Base-by-base conservation (phyloP, 352 stramenopile genomes). In the Pythium brachiatum region DNA sequence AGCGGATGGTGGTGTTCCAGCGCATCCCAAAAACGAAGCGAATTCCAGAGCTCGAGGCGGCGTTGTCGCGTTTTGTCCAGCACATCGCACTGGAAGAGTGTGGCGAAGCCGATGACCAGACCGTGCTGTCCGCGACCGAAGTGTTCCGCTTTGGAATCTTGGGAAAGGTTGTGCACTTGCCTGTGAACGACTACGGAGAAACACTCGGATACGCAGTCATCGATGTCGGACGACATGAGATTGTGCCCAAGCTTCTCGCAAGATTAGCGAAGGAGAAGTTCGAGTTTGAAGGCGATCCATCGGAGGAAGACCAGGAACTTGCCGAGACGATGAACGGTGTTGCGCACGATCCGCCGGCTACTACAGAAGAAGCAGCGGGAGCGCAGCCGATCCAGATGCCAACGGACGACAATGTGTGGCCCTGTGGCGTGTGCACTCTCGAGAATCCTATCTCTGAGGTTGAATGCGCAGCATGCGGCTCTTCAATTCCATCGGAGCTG, bases 41-140 rank as follows among this genome's bases (percentile, higher is more conserved):
- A 47, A 52, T 86, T 23, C 53, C 60, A 1, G 73, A 82, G 9
- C 58, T 92, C 21, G 47, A 69, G 36, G 31, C 52, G 6, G 72
- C 69, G 1, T 25, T 92, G 6, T 86, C 81, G 27, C 80, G 76
- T 7, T 90, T 81, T 50, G 65, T 92, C 25, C 65, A 81, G 16
- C 83, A 87, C 46, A 55, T 91, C 15, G 79, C 81, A 26, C 70
- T 90, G 20, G 79, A 92, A 53, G 82, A 89, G 41, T 92, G 81
- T 34, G 83, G 83, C 8, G 83, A 90, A 73, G 80, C 79, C 3
- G 83, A 92, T 38, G 83, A 92, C 54, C 78, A 88, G 47, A 92
- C 78, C 31, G 83, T 90, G 20, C 79, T 82, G 43, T 91, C 81
- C 12, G 84, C 84, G 6, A 77, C 81, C 13, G 73, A 85, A 26